phyloP scores from a whole-genome alignment of 257 asterid species.

The Anisodus tanguticus region DNA sequence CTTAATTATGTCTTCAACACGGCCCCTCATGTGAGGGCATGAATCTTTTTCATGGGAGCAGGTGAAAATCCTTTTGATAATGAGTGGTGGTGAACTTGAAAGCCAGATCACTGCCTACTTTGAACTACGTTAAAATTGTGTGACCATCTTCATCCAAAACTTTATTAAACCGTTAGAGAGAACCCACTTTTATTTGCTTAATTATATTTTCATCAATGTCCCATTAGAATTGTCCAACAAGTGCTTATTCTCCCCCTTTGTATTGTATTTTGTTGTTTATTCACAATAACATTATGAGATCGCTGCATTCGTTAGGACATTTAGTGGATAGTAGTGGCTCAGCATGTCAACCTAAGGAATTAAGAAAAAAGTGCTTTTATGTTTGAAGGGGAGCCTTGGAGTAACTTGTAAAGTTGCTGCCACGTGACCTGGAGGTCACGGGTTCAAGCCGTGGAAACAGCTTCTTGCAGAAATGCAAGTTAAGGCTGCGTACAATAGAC shows the following conservation, averaged over 20 bases:
- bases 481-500: too few species aligned
- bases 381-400: not conserved
- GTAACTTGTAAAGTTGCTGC: too few species aligned
- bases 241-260: not conserved
- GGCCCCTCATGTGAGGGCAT: not conserved
- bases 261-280: not conserved
- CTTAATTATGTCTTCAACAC: constrained; percentile 7
- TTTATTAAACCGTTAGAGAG: not conserved
- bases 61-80: not conserved
- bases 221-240: not conserved
- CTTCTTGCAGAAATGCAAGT: too few species aligned
- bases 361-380: not conserved
- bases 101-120: not conserved
- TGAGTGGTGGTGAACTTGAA: not conserved
- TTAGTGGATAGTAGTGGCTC: constrained; percentile 2
- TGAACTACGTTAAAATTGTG: not conserved
- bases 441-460: too few species aligned
- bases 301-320: not conserved
- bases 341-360: not conserved
- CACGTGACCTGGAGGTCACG: too few species aligned
- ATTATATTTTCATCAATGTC: not conserved
- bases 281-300: not conserved
- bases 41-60: not conserved
- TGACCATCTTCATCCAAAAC: not conserved
- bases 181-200: not conserved